Conservation (phyloP, 805 yeast genomes). For the Zygosaccharomyces pseudorouxii region DNA sequence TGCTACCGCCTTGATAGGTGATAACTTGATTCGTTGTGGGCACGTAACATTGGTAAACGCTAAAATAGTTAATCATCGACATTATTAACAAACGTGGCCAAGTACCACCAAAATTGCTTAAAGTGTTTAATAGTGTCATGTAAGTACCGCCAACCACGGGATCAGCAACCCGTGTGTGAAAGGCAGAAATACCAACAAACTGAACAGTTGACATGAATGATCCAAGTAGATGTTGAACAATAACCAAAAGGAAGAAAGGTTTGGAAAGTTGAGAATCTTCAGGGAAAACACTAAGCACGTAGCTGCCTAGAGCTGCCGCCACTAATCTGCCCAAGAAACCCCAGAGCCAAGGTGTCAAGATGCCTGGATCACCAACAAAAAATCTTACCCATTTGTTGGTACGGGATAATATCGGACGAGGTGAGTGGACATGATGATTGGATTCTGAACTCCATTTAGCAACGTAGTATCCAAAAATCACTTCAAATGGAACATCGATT, state of each 20-base stretch:
- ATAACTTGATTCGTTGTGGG: conserved; percentile 10
- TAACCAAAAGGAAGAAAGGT: conserved; percentile 62
- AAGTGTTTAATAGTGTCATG: conserved; percentile 91
- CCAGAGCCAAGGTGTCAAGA: conserved; percentile 83
- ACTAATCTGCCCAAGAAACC: conserved; percentile 78
- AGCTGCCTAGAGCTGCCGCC: conserved; percentile 73
- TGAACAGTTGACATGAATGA: conserved; percentile 94
- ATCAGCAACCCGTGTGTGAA: conserved; percentile 93
- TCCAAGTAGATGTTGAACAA: conserved; percentile 76
- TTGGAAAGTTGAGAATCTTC: conserved; percentile 41
- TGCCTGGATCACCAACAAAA: conserved; percentile 40
- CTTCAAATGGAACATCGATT: conserved; percentile 94
- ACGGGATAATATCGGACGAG: conserved; percentile 12
- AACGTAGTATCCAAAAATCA: conserved; percentile 90
- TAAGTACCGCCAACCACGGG: conserved; percentile 96
- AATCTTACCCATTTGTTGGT: conserved; percentile 8
- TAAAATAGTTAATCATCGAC: conserved; percentile 72
- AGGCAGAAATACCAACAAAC: conserved; percentile 89
- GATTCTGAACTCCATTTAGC: conserved; percentile 87
- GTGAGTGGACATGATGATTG: conserved; percentile 5
- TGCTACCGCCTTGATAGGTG: conserved; percentile 15
- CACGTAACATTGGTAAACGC: conserved; percentile 56
- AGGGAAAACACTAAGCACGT: conserved; percentile 72
- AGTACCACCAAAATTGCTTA: conserved; percentile 92
- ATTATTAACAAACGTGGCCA: conserved; percentile 91